Conservation (phyloP, 495 filamentous ascomycete species). For the Astrothelium macrocarpum region DNA sequence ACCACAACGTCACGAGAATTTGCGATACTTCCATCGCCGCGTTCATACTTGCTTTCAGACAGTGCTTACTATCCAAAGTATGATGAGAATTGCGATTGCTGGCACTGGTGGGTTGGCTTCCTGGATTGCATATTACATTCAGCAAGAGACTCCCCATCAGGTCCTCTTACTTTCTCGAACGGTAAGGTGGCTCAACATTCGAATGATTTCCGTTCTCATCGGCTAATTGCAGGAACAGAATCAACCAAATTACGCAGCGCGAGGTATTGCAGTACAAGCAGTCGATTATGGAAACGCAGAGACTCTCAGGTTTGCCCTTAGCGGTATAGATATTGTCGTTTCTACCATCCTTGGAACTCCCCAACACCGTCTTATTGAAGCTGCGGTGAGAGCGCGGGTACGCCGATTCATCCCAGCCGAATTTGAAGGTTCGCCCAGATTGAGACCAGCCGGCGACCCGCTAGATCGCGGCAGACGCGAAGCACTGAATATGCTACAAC, state of each 20-base stretch:
- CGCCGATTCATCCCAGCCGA: constrained; percentile 64
- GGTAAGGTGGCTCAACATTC: constrained; percentile 33
- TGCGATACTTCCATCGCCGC: constrained; percentile 19
- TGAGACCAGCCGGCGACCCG: constrained; percentile 35
- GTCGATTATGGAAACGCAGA: constrained; percentile 52
- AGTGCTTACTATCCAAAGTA: constrained; percentile 18
- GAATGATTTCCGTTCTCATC: neutral
- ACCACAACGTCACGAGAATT: constrained; percentile 11
- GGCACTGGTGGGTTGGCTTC: constrained; percentile 60
- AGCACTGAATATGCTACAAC: constrained; percentile 46
- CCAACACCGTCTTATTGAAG: constrained; percentile 64
- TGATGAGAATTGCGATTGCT: constrained; percentile 66
- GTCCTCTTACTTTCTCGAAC: constrained; percentile 57
- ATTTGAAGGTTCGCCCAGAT: constrained; percentile 52
- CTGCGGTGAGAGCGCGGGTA: constrained; percentile 54
- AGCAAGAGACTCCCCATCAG: constrained; percentile 48
- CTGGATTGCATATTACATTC: constrained; percentile 50
- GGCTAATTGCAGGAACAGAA: constrained; percentile 12
- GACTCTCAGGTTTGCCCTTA: constrained; percentile 51
- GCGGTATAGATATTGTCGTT: constrained; percentile 63
- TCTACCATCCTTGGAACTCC: constrained; percentile 57
- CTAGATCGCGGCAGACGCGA: constrained; percentile 48
- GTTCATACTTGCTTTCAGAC: constrained; percentile 8
- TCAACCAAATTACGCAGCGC: constrained; percentile 29
- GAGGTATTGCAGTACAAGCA: constrained; percentile 48